Conservation (phyloP, 2,329 filamentous ascomycete genomes). For the Aureobasidium pullulans region DNA sequence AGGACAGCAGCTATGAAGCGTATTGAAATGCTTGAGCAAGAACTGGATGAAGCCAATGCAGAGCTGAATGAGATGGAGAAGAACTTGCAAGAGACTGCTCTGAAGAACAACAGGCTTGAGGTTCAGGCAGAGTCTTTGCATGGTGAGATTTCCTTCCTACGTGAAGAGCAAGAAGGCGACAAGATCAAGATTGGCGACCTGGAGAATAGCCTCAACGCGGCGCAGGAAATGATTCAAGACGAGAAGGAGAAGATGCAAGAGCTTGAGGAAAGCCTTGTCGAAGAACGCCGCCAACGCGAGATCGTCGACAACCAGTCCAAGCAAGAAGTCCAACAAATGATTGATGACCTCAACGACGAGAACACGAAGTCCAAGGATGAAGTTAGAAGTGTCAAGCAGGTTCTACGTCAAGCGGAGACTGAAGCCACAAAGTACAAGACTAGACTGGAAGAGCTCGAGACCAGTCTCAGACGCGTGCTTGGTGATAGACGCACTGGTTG, state of each 20-base stretch:
- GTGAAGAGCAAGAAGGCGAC: conserved; percentile 93
- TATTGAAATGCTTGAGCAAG: conserved; percentile 75
- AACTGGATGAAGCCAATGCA: conserved; percentile 73
- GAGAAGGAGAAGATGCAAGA: conserved; percentile 63
- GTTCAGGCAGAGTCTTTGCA: conserved; percentile 91
- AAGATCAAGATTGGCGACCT: conserved; percentile 97
- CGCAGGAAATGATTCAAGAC: conserved; percentile 73
- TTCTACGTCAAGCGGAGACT: conserved; percentile 71
- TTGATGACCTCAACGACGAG: conserved; percentile 88
- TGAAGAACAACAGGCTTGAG: conserved; percentile 78
- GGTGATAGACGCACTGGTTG: conserved; percentile 79
- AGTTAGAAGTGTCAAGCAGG: conserved; percentile 72
- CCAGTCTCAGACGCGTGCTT: conserved; percentile 75
- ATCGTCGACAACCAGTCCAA: conserved; percentile 82
- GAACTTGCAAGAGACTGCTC: conserved; percentile 74
- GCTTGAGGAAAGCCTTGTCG: conserved; percentile 57
- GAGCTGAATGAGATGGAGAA: conserved; percentile 83
- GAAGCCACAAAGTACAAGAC: conserved; percentile 90
- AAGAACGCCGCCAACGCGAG: conserved; percentile 80
- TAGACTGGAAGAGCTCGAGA: conserved; percentile 81
- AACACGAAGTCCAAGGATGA: conserved; percentile 79
- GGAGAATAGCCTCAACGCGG: conserved; percentile 70
- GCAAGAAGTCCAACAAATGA: conserved; percentile 85
- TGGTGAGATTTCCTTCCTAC: conserved; percentile 85
- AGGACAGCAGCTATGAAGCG: conserved; percentile 69